Conservation (phyloP, 352 stramenopile genomes). For the Pythium utonaiense region DNA sequence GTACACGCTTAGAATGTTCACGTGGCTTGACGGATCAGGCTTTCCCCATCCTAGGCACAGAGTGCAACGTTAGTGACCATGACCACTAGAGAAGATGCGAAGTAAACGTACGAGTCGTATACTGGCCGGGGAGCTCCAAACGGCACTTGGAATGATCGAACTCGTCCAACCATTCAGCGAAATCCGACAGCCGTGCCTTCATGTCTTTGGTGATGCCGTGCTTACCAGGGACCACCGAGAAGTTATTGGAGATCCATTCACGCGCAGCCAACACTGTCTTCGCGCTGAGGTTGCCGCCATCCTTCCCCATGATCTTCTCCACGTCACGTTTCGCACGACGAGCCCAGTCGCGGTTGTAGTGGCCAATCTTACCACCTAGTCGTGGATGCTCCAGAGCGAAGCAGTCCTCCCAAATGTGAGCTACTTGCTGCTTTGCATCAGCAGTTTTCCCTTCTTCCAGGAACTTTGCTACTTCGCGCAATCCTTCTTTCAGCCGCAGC, state of each 20-base stretch:
- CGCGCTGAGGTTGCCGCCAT: constrained; percentile 43
- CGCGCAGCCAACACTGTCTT: constrained; percentile 54
- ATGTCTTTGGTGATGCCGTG: constrained; percentile 79
- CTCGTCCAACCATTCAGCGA: constrained; percentile 83
- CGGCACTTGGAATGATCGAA: constrained; percentile 69
- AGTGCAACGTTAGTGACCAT: background rate
- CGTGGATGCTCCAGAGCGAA: constrained; percentile 47
- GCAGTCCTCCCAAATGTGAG: constrained; percentile 56
- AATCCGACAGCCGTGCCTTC: constrained; percentile 74
- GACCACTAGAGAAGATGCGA: background rate
- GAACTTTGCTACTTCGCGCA: constrained; percentile 61
- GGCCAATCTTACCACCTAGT: constrained; percentile 56
- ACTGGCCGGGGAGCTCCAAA: constrained; percentile 81
- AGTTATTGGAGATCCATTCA: constrained; percentile 72
- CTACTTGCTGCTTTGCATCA: constrained; percentile 32
- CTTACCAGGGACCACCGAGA: constrained; percentile 63
- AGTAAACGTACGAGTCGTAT: constrained; percentile 48
- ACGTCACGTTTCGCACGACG: constrained; percentile 33
- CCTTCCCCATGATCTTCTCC: constrained; percentile 71
- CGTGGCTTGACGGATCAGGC: constrained; percentile 57
- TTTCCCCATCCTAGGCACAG: constrained; percentile 60
- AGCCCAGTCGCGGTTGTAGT: constrained; percentile 76
- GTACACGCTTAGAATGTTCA: constrained; percentile 71
- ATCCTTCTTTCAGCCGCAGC: constrained; percentile 73
- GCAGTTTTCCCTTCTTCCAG: constrained; percentile 43